Conservation (phyloP, 495 filamentous ascomycete species). For the Penicillium ochrochloron region DNA sequence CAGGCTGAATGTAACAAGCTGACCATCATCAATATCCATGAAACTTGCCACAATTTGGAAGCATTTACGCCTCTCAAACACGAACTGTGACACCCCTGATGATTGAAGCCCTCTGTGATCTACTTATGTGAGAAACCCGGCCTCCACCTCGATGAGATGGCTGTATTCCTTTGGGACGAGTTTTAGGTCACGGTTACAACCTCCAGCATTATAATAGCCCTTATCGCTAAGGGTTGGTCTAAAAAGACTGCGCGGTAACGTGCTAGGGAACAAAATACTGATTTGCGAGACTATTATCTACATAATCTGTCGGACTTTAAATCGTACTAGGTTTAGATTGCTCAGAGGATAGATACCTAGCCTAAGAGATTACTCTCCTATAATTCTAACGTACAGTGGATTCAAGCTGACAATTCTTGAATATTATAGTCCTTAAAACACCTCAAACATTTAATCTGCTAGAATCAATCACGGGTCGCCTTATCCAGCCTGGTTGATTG, state of each 20-base stretch:
- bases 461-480: too few relatives aligned
- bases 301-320: background rate
- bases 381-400: too few relatives aligned
- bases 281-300: background rate
- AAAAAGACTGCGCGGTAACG: background rate
- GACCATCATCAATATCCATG: background rate
- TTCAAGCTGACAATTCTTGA: too few relatives aligned
- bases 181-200: slow-evolving; percentile 22
- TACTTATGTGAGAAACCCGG: background rate
- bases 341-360: too few relatives aligned
- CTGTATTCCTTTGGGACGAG: background rate
- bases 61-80: background rate
- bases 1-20: too few relatives aligned
- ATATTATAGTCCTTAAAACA: too few relatives aligned
- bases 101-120: background rate
- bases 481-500: too few relatives aligned
- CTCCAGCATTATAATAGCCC: background rate
- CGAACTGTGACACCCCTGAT: background rate
- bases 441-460: too few relatives aligned
- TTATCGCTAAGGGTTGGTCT: too few relatives aligned
- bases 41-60: background rate
- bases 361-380: too few relatives aligned
- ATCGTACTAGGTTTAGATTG: too few relatives aligned
- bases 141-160: slow-evolving; percentile 1
- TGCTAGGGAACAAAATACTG: slow-evolving; percentile 18